A percentile compares a stretch with the other conserved stretches of the same genome.
phyloP scores from a whole-genome alignment of 805 yeast genomes.

The Wickerhamiella lipophila region DNA sequence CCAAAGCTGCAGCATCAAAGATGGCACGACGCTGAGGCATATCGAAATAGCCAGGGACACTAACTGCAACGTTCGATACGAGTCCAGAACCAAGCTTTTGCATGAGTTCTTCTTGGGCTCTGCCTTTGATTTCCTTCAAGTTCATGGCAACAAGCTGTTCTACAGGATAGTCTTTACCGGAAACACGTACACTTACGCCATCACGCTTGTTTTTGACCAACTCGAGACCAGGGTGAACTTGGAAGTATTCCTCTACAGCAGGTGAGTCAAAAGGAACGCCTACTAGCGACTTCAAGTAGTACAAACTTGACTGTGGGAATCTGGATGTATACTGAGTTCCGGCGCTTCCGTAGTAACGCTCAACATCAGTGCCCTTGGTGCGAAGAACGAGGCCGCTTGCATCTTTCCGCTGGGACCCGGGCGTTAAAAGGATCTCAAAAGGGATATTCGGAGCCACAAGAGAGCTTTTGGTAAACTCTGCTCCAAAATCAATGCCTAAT shows the following conservation, averaged over 20 bases:
- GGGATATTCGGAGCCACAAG: constrained; percentile 84
- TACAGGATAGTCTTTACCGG: constrained; percentile 38
- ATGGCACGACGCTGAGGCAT: constrained; percentile 58
- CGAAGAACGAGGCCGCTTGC: constrained; percentile 58
- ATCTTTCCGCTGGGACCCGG: constrained; percentile 87
- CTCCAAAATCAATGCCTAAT: constrained; percentile 81
- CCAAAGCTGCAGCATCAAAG: constrained; percentile 56
- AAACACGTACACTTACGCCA: constrained; percentile 45
- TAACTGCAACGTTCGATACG: constrained; percentile 55
- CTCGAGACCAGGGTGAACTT: constrained; percentile 49
- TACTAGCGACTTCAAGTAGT: constrained; percentile 55
- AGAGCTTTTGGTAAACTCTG: constrained; percentile 74
- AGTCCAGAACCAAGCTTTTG: constrained; percentile 35
- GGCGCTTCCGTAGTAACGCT: constrained; percentile 65
- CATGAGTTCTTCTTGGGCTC: constrained; percentile 53
- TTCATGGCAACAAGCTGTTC: constrained; percentile 85
- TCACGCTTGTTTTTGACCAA: constrained; percentile 35
- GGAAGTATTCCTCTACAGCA: constrained; percentile 36
- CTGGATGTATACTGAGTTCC: constrained; percentile 57
- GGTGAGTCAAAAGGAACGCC: constrained; percentile 42
- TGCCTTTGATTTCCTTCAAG: constrained; percentile 45
- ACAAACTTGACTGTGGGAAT: constrained; percentile 56
- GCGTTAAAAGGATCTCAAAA: constrained; percentile 75
- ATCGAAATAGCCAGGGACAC: constrained; percentile 63
- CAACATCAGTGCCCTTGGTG: constrained; percentile 27